phyloP scores from a whole-genome alignment of 108 stramenopile species.

The Nitzschia sp. region DNA sequence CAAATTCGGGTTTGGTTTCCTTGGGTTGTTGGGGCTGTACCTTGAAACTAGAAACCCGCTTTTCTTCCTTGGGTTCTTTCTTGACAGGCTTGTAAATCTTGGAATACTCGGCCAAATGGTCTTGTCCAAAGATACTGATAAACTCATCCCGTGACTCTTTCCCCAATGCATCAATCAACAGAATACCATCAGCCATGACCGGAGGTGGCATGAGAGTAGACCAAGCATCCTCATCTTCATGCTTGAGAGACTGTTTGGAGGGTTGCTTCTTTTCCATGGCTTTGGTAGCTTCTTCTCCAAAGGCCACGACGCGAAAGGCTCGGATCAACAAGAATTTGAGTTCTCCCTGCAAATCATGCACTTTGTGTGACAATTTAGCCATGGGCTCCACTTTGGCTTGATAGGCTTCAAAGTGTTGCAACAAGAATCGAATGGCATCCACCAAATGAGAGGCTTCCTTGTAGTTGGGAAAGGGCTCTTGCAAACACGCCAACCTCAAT shows the following conservation, averaged over 20 bases:
- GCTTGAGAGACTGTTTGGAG: conserved; percentile 22
- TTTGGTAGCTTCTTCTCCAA: conserved; percentile 42
- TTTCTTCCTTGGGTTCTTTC: conserved; percentile 28
- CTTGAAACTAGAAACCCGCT: conserved; percentile 64
- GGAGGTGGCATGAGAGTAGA: conserved; percentile 50
- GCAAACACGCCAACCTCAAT: conserved; percentile 66
- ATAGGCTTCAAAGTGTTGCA: conserved; percentile 82
- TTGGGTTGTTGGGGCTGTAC: conserved; percentile 26
- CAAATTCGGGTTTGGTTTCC: conserved; percentile 38
- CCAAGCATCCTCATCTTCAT: conserved; percentile 33
- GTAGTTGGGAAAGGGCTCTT: conserved; percentile 72
- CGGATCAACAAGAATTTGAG: conserved; percentile 59
- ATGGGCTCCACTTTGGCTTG: conserved; percentile 63
- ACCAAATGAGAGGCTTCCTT: conserved; percentile 86
- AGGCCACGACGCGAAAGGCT: conserved; percentile 64
- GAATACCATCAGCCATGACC: conserved; percentile 83
- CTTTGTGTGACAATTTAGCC: conserved; percentile 58
- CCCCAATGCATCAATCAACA: conserved; percentile 95
- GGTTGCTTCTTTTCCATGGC: conserved; percentile 43
- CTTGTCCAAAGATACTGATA: conserved; percentile 75
- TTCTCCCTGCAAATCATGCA: conserved; percentile 54
- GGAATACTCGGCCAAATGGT: conserved; percentile 84
- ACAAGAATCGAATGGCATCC: conserved; percentile 87
- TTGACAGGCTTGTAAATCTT: conserved; percentile 59
- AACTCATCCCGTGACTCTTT: conserved; percentile 63